Evolutionary conservation across 331 rosid genomes (phyloP).

Genomic region (Erythrophleum ivorense): DNA sequence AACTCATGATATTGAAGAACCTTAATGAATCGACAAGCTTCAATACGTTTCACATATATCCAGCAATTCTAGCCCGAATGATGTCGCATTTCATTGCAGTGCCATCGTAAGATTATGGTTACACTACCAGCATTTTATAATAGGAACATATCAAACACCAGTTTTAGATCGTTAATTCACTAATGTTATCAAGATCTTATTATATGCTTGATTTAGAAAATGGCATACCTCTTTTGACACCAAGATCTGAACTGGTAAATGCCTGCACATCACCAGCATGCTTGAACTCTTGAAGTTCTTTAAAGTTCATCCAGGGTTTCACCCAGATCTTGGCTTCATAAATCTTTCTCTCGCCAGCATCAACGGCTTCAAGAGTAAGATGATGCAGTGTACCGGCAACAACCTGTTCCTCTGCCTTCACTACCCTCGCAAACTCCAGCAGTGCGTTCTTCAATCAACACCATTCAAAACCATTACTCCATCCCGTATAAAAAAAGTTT

Average conservation of each 20-base stretch:
- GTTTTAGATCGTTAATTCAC: background rate
- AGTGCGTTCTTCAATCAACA: constrained; percentile 69
- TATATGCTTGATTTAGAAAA: background rate
- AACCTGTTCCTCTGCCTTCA: constrained; percentile 85
- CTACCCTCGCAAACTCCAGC: constrained; percentile 77
- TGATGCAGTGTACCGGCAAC: constrained; percentile 88
- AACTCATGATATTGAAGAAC: constrained; percentile 11
- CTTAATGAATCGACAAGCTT: background rate
- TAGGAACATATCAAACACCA: background rate
- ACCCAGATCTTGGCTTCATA: constrained; percentile 91
- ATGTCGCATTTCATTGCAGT: background rate
- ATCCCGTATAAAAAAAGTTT: background rate
- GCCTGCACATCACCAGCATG: constrained; percentile 59
- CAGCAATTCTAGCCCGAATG: background rate
- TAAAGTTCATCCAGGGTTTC: constrained; percentile 91
- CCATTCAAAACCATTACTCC: constrained; percentile 31
- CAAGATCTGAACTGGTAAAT: constrained; percentile 77
- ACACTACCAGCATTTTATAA: background rate
- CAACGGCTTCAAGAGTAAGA: constrained; percentile 77
- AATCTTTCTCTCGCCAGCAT: constrained; percentile 80
- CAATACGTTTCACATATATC: background rate
- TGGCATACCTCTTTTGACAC: constrained; percentile 69
- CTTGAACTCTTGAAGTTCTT: constrained; percentile 82
- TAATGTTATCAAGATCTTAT: background rate
- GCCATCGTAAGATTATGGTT: background rate